phyloP scores from a whole-genome alignment of 768 basidiomycete species.

The Collybiopsis luxurians region DNA sequence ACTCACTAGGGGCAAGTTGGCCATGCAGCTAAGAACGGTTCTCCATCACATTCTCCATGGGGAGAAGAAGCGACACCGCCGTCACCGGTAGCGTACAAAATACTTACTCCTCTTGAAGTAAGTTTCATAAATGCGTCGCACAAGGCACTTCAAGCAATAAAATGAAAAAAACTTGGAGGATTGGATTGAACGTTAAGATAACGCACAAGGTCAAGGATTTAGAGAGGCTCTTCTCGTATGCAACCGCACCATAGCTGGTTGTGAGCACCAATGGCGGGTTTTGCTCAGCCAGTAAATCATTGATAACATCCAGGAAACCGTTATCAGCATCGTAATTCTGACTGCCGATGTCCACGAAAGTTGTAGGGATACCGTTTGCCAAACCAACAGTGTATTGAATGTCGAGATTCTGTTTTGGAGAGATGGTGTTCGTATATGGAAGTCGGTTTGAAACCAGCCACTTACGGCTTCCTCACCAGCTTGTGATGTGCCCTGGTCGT shows the following conservation, averaged over 20 bases:
- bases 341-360: constrained; percentile 30
- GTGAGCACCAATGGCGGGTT: constrained; percentile 24
- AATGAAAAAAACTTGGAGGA: neutral
- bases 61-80: constrained; percentile 29
- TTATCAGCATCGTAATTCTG: constrained; percentile 22
- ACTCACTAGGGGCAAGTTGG: constrained; percentile 42
- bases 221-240: constrained; percentile 29
- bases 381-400: constrained; percentile 28
- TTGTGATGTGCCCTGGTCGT: constrained; percentile 22
- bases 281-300: constrained; percentile 22
- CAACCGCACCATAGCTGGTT: constrained; percentile 27
- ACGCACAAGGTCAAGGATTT: neutral
- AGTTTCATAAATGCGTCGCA: constrained; percentile 23
- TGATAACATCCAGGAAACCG: constrained; percentile 32
- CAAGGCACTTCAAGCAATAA: neutral
- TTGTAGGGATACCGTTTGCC: constrained; percentile 27
- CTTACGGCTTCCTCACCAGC: constrained; percentile 35
- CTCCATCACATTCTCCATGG: constrained; percentile 43
- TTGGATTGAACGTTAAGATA: neutral
- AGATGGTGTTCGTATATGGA: neutral
- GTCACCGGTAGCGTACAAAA: constrained; percentile 36
- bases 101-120: constrained; percentile 43
- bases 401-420: constrained; percentile 20
- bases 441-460: no score
- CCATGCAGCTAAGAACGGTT: constrained; percentile 34